A percentile compares a stretch with the other conserved stretches of the same genome.
Evolutionary conservation across 2,329 filamentous ascomycete species (phyloP).

Genomic region (Cladosporium sp.): DNA sequence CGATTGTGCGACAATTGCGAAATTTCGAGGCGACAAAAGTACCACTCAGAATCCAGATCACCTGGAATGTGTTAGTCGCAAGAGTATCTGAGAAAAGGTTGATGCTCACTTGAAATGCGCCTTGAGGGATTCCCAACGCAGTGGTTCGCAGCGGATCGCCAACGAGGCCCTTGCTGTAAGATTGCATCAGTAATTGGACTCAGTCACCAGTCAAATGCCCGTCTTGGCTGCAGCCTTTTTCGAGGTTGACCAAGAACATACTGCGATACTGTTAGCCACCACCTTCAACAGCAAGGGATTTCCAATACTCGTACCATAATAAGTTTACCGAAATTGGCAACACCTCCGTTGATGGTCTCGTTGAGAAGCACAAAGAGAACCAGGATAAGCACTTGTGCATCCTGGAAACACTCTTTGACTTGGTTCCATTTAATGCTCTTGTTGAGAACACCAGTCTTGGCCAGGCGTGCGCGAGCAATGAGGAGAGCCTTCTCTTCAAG

Average conservation of each 20-base stretch:
- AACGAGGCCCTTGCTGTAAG: slow-evolving; percentile 41
- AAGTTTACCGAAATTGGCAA: slow-evolving; percentile 53
- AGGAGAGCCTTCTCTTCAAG: slow-evolving; percentile 51
- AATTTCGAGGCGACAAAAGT: slow-evolving; percentile 50
- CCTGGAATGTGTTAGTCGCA: slow-evolving; percentile 40
- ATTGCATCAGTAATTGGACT: background rate
- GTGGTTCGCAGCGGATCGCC: slow-evolving; percentile 45
- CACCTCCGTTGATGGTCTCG: slow-evolving; percentile 51
- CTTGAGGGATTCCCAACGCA: slow-evolving; percentile 52
- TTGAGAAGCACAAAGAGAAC: slow-evolving; percentile 44
- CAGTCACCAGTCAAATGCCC: no score
- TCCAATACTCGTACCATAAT: slow-evolving; percentile 36
- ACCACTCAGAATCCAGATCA: slow-evolving; percentile 51
- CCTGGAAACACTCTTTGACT: slow-evolving; percentile 54
- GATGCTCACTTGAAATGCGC: slow-evolving; percentile 19
- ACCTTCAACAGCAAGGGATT: no score
- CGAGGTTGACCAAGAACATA: no score
- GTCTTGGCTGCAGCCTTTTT: no score
- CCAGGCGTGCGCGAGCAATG: slow-evolving; percentile 40
- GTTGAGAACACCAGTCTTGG: slow-evolving; percentile 44
- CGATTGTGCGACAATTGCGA: slow-evolving; percentile 47
- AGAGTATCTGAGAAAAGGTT: no score
- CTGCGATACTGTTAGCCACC: no score
- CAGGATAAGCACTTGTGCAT: slow-evolving; percentile 54
- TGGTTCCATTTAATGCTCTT: slow-evolving; percentile 50